Evolutionary conservation across 805 yeast genomes (phyloP).

Genomic region (Saturnispora bothae): DNA sequence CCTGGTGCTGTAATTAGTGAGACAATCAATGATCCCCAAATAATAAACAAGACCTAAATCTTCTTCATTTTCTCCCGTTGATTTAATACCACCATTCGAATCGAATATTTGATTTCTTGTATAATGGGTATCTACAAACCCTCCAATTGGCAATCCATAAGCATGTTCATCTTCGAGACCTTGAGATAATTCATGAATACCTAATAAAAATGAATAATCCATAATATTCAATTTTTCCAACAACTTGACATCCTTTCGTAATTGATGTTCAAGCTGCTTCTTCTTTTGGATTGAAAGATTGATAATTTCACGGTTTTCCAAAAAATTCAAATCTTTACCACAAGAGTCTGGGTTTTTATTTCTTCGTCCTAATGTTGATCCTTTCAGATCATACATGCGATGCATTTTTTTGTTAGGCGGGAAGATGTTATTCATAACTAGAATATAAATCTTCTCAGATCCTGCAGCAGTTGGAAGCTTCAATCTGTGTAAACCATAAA

Average conservation of each 20-base stretch:
- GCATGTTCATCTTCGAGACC: slow-evolving; percentile 25
- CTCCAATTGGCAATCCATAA: slow-evolving; percentile 14
- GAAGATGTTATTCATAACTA: slow-evolving; percentile 94
- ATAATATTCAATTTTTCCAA: slow-evolving; percentile 71
- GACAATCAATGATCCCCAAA: slow-evolving; percentile 87
- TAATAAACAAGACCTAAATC: slow-evolving; percentile 68
- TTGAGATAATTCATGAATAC: slow-evolving; percentile 71
- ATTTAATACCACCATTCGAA: slow-evolving; percentile 69
- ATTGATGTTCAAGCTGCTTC: slow-evolving; percentile 51
- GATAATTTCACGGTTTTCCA: slow-evolving; percentile 54
- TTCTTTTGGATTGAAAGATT: slow-evolving; percentile 65
- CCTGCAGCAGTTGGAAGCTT: slow-evolving; percentile 63
- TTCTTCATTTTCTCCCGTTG: slow-evolving; percentile 53
- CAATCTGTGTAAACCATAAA: slow-evolving; percentile 89
- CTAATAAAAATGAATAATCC: slow-evolving; percentile 90
- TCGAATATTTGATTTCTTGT: slow-evolving; percentile 15
- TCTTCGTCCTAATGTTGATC: slow-evolving; percentile 75
- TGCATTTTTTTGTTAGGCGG: slow-evolving; percentile 89
- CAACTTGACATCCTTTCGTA: slow-evolving; percentile 63
- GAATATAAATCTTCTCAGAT: slow-evolving; percentile 66
- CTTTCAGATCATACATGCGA: slow-evolving; percentile 81
- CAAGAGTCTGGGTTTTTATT: slow-evolving; percentile 39
- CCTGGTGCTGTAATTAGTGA: slow-evolving; percentile 65
- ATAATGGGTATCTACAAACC: slow-evolving; percentile 15
- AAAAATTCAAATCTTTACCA: slow-evolving; percentile 83